Percentiles rank a stretch among this genome's conserved stretches.
These are phyloP conservation scores for Arthrobotrys musiformis DNA, from an alignment of 2,329 filamentous ascomycete species.

Conservation along the genomic window DNA sequence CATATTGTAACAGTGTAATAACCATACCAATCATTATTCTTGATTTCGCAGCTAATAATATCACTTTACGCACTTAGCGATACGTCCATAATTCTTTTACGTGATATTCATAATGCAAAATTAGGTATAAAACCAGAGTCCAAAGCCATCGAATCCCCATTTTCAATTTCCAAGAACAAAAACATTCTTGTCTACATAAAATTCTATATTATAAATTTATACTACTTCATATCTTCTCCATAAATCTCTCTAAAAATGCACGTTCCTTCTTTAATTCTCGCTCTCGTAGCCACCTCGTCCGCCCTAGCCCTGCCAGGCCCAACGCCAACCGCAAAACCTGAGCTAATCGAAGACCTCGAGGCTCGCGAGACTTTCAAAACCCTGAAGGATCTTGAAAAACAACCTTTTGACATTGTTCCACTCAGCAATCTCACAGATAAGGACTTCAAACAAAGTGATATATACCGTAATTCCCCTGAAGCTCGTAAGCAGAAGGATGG, in stretches of 20 bases:
- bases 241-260: neutral
- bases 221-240: too few species aligned
- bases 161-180: too few species aligned
- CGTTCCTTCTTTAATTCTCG: neutral
- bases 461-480: neutral
- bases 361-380: neutral
- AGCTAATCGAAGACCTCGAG: neutral
- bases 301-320: neutral
- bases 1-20: too few species aligned
- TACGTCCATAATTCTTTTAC: too few species aligned
- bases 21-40: too few species aligned
- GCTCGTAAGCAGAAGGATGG: neutral
- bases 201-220: too few species aligned
- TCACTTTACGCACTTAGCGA: too few species aligned
- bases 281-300: neutral
- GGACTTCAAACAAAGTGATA: slow-evolving; percentile 15
- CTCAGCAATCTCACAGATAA: neutral
- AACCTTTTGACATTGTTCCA: neutral
- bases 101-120: too few species aligned
- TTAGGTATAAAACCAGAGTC: too few species aligned
- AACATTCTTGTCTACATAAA: too few species aligned
- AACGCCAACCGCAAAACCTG: neutral
- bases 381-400: neutral
- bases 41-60: too few species aligned
- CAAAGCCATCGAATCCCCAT: too few species aligned